Percentiles rank a stretch among this genome's conserved stretches.
Evolutionary conservation across 306 rosid genomes (phyloP).

Genomic region (Boehmeria nivea): DNA sequence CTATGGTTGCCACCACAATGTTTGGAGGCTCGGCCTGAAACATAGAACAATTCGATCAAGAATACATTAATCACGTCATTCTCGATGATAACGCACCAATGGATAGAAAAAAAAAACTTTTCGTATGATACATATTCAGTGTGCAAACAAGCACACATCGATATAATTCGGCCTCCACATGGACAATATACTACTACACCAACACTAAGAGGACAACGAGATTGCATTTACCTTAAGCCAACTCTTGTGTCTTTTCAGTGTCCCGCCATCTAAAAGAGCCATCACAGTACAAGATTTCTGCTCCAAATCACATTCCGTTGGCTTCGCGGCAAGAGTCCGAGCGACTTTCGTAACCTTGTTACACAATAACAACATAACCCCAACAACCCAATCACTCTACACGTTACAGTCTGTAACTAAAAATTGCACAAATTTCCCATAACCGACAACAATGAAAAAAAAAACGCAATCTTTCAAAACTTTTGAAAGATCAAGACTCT

Average conservation of each 20-base stretch:
- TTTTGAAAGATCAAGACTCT: background rate
- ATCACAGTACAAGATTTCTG: slow-evolving; percentile 62
- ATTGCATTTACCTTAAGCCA: slow-evolving; percentile 71
- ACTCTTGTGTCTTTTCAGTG: slow-evolving; percentile 77
- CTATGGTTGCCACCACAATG: slow-evolving; percentile 76
- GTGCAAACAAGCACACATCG: too few relatives aligned
- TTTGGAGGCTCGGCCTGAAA: slow-evolving; percentile 90
- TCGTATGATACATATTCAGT: too few relatives aligned
- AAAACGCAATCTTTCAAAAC: background rate
- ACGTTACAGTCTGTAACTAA: background rate
- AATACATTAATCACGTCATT: background rate
- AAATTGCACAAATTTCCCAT: background rate
- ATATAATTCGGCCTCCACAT: too few relatives aligned
- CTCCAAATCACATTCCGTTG: slow-evolving; percentile 45
- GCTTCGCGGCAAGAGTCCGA: slow-evolving; percentile 64
- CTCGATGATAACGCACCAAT: background rate
- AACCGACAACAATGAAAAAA: too few relatives aligned
- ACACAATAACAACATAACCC: background rate
- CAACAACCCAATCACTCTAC: background rate
- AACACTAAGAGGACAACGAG: background rate
- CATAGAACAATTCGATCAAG: slow-evolving; percentile 20
- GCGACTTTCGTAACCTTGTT: slow-evolving; percentile 84
- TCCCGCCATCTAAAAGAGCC: slow-evolving; percentile 96
- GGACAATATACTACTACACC: too few relatives aligned
- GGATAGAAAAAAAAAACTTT: background rate